A percentile compares a stretch with the other conserved stretches of the same genome.
These are phyloP conservation scores for Withania somnifera DNA, from an alignment of 305 asterid species.

Conservation along the genomic window DNA sequence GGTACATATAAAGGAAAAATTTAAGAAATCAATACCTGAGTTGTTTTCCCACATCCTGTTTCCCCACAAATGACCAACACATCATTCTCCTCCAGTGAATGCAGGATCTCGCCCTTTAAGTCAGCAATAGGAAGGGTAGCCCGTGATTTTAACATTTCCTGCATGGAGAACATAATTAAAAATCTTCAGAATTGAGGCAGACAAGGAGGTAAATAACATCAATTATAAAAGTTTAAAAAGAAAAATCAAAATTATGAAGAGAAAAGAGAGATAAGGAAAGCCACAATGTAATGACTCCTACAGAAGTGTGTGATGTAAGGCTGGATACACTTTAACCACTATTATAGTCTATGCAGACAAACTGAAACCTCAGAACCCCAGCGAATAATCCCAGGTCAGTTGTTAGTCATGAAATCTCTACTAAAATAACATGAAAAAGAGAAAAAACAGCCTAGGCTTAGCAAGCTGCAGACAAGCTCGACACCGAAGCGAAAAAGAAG, in stretches of 20 bases:
- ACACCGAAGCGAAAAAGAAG: too few species aligned
- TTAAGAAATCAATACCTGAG: conserved; percentile 58
- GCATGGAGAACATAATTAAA: conserved; percentile 11
- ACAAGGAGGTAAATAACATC: background rate
- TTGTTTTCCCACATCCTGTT: conserved; percentile 98
- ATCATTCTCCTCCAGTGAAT: conserved; percentile 54
- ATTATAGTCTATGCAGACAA: background rate
- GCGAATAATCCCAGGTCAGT: background rate
- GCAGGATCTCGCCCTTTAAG: conserved; percentile 60
- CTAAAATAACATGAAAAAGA: background rate
- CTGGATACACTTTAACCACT: background rate
- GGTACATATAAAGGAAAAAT: background rate
- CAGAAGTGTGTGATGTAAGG: background rate
- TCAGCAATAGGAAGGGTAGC: conserved; percentile 79
- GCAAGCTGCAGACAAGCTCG: background rate
- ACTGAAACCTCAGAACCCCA: background rate
- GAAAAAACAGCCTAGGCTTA: background rate
- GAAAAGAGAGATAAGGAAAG: background rate
- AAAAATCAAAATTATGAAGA: background rate
- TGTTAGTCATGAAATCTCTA: background rate
- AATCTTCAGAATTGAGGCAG: conserved; percentile 9
- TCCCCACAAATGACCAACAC: conserved; percentile 92
- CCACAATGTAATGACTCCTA: background rate
- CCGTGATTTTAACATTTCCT: conserved; percentile 79
- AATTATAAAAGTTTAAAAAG: background rate